Evolutionary conservation across 2,329 filamentous ascomycete genomes (phyloP), one percentile per base, ranked within the genome.

Genomic region (Colletotrichum lentis): DNA sequence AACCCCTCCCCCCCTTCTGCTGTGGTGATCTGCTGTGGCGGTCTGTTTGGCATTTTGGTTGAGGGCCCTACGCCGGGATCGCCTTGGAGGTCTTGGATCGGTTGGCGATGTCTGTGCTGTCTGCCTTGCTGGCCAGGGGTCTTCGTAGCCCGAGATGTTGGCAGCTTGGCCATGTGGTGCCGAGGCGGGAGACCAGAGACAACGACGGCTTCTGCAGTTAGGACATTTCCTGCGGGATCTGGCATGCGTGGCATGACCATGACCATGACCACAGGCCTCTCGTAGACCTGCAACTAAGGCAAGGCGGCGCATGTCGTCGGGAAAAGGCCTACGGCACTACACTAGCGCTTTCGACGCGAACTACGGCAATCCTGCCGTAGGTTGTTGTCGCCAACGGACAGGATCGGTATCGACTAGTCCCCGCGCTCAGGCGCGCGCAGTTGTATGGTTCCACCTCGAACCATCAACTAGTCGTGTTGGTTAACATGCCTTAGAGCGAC

Each of bases 121-220:
- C 12, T 35, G 49, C n/a, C 16, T 27, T 35, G 10, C 41, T 46
- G n/a, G 18, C 5, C 3, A 22, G 18, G 41, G 35, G n/a, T 10
- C 7, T 20, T 35, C 16, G n/a, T 39, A 3, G 56, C 44, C 49
- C 5, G 8, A 14, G 4, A 41, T 10, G 18, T 16, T 49, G 31
- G 49, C 53, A 56, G 39, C 12, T 35, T 22, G 39, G 7, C 43
- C 43, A 59, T 39, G 56, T 59, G 56, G 43, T 49, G 44, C 56
- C 43, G 56, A 47, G 43, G 43, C 43, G n/a, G n/a, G 31, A 20
- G 31, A 39, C 7, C 16, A 35, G 18, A 41, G 31, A 41, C 14
- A 6, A 6, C 31, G 35, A 20, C 12, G 12, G 56, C 24, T n/a
- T 31, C 24, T 46, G 18, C 10, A 44, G 10, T 24, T 24, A 27